phyloP scores from a whole-genome alignment of 73 alveolate species.

The Tetrahymena malaccensis region DNA sequence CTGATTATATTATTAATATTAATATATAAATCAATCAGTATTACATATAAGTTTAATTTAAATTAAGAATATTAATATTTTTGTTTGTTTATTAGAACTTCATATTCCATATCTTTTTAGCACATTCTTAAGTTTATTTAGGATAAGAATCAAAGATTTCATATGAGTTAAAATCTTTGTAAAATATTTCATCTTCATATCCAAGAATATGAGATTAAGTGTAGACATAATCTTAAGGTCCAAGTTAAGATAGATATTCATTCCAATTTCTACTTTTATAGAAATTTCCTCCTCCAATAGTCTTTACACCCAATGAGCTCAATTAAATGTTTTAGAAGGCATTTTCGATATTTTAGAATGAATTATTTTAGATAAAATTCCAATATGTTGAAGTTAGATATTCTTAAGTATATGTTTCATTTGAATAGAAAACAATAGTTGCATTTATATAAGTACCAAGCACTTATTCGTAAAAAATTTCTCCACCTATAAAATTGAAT shows the following conservation, averaged over 20 bases:
- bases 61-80: too few relatives aligned
- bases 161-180: background rate
- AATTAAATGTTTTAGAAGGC: background rate
- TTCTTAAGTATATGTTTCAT: background rate
- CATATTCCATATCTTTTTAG: background rate
- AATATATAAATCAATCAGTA: too few relatives aligned
- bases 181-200: background rate
- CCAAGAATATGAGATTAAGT: background rate
- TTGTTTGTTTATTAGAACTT: too few relatives aligned
- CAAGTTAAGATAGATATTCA: background rate
- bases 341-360: background rate
- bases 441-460: background rate
- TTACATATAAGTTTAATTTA: too few relatives aligned
- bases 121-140: background rate
- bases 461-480: too few relatives aligned
- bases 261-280: background rate
- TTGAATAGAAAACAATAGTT: background rate
- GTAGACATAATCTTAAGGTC: background rate
- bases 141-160: background rate
- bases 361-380: too few relatives aligned
- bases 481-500: background rate
- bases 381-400: background rate
- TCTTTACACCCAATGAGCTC: background rate
- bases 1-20: too few relatives aligned
- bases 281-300: background rate